Percentiles rank a stretch among this genome's conserved stretches.
Evolutionary conservation across 164 flowering plant genomes (phyloP).

Genomic region (Houttuynia cordata): DNA sequence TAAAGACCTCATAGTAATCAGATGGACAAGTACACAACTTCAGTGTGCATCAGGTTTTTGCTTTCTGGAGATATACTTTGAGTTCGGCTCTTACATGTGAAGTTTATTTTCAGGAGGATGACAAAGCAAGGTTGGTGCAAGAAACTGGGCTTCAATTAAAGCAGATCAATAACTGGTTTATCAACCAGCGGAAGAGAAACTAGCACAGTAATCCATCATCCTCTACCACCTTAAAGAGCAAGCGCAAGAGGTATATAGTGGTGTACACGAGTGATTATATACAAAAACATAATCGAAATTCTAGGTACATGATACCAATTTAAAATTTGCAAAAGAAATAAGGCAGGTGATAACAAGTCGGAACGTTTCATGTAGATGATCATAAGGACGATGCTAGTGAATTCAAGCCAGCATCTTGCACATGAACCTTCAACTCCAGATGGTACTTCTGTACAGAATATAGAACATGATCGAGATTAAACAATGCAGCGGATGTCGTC

Average conservation of each 20-base stretch:
- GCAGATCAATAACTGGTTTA: slow-evolving; percentile 90
- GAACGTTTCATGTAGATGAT: slow-evolving; percentile 26
- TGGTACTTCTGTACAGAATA: background rate
- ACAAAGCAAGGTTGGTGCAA: slow-evolving; percentile 73
- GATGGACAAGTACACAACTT: too few species aligned
- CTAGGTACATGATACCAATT: slow-evolving; percentile 7
- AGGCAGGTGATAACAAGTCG: slow-evolving; percentile 46
- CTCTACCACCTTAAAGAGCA: slow-evolving; percentile 46
- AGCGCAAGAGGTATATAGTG: slow-evolving; percentile 61
- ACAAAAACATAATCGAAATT: background rate
- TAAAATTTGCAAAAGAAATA: slow-evolving; percentile 26
- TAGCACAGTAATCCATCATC: slow-evolving; percentile 74
- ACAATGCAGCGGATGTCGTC: background rate
- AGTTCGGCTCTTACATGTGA: background rate
- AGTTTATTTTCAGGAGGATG: slow-evolving; percentile 55
- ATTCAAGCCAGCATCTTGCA: background rate
- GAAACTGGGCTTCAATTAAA: slow-evolving; percentile 83
- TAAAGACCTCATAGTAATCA: too few species aligned
- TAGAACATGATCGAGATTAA: background rate
- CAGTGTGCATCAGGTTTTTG: too few species aligned
- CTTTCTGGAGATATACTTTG: background rate
- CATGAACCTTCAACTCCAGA: background rate
- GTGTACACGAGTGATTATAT: background rate
- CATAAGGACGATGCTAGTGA: background rate
- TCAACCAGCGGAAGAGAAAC: slow-evolving; percentile 82